Percentiles rank a stretch among this genome's conserved stretches.
Conservation (phyloP, 352 stramenopile species). For the Globisporangium camurandrum region DNA sequence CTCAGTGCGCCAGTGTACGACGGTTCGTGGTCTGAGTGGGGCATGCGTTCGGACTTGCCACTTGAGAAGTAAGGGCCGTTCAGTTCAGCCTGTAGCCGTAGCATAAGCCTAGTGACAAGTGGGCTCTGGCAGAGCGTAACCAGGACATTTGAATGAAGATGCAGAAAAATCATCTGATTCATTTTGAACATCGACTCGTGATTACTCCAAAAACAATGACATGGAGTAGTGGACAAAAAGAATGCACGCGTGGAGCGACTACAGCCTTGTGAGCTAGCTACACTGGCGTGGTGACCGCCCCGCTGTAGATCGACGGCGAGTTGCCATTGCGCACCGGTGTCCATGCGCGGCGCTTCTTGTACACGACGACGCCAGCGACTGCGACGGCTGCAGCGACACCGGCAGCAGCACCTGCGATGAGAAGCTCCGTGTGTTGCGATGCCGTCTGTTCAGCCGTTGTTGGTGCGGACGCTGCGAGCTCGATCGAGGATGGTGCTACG, state of each 20-base stretch:
- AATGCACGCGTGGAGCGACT: background rate
- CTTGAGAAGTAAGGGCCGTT: slow-evolving; percentile 24
- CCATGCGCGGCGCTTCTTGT: slow-evolving; percentile 15
- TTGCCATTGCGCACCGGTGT: background rate
- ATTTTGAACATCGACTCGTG: background rate
- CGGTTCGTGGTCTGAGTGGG: slow-evolving; percentile 87
- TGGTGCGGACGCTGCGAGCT: background rate
- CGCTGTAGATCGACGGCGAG: slow-evolving; percentile 14
- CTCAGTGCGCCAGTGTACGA: slow-evolving; percentile 84
- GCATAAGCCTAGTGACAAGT: too few species aligned
- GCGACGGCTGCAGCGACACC: slow-evolving; percentile 24
- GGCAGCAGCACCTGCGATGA: slow-evolving; percentile 9
- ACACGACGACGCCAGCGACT: slow-evolving; percentile 26
- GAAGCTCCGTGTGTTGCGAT: slow-evolving; percentile 14
- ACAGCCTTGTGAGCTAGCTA: background rate
- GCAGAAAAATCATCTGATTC: background rate
- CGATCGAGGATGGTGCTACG: slow-evolving; percentile 1
- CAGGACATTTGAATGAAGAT: background rate
- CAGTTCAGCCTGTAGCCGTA: too few species aligned
- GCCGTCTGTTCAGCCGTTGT: slow-evolving; percentile 5
- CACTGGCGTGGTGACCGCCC: slow-evolving; percentile 10
- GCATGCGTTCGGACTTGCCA: slow-evolving; percentile 47
- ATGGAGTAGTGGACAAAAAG: background rate
- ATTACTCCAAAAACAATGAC: background rate
- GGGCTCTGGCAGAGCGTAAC: too few species aligned